These are phyloP conservation scores for Mortierella sp. DNA, from an alignment of 371 early-diverging fungal genomes.

Conservation along the genomic window DNA sequence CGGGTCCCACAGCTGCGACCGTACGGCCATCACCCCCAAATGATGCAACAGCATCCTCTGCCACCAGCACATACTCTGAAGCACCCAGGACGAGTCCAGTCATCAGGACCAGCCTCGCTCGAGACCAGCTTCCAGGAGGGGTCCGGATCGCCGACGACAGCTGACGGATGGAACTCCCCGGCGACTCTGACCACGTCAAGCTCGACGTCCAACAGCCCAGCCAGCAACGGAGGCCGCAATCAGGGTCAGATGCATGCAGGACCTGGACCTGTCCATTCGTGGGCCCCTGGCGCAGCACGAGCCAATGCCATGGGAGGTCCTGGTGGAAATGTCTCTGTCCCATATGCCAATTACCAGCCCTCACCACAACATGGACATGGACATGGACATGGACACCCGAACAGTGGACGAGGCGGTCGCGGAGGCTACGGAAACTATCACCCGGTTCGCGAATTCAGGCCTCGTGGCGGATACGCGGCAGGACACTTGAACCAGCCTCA, in stretches of 20 bases:
- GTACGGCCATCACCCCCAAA: slow-evolving; percentile 21
- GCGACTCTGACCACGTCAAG: not conserved
- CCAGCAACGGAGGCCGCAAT: not conserved
- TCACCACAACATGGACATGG: not conserved
- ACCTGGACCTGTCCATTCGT: not conserved
- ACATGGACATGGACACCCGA: too few relatives aligned
- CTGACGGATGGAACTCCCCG: slow-evolving; percentile 23
- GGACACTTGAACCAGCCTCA: not conserved
- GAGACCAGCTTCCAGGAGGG: slow-evolving; percentile 33
- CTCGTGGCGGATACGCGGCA: slow-evolving; percentile 3
- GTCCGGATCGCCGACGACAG: slow-evolving; percentile 17
- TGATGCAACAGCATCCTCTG: slow-evolving; percentile 9
- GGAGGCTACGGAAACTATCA: not conserved
- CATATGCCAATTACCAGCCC: not conserved
- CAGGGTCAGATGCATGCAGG: not conserved
- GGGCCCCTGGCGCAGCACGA: not conserved
- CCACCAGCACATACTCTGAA: slow-evolving; percentile 7
- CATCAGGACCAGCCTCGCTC: slow-evolving; percentile 8
- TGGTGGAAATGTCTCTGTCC: not conserved
- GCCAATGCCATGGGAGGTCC: not conserved
- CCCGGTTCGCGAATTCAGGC: not conserved
- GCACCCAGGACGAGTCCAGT: slow-evolving; percentile 4
- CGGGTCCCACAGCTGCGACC: slow-evolving; percentile 30
- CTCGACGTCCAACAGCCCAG: not conserved
- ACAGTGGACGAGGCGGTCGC: slow-evolving; percentile 12